Base-by-base conservation (phyloP, 768 basidiomycete genomes). In the Hypsizygus marmoreus region DNA sequence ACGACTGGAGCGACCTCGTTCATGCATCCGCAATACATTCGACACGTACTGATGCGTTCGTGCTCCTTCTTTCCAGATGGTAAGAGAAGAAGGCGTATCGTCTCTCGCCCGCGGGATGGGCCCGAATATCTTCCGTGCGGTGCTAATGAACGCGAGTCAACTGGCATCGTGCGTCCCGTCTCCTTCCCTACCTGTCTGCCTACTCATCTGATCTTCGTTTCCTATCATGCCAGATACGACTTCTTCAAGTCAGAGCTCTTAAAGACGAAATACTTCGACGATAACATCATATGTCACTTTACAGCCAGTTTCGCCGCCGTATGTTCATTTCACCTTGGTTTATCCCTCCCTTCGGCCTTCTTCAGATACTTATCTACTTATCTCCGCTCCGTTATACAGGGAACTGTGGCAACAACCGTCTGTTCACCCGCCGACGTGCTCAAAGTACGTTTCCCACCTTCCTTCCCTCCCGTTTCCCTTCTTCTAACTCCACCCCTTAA, bases 101-200 rank as follows among this genome's bases (percentile, higher is more conserved):
- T 88, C 89, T 0, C 80, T 93, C 39, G 71, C 65, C 13, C 82
- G 92, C 23, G 93, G 93, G 17, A 75, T 88, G 4, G 83, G 77
- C 3, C 93, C 93, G 0, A 95, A 95, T 55, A 83, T 92, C 5
- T 85, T 93, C 63, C 80, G 92, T 62, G 86, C 91, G 1, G 59
- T 93, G 11, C 65, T 95, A 51, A 94, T 94, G 91, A 95, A 94
- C 63, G 89, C 90, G 38, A 88, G 86, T 69, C 92, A 95, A 63
- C 81, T 95, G 19, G 92, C 91, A 1, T 91, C 91, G 83, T 91
- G 62, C 63, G 88, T 73, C 4, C 14, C 31, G 25, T 23, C 23
- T 28, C 13, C 34, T 24, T 26, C 17, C 13, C 16, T 32, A 37
- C 36, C 4, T 45, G 5, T 17, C 8, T 36, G 16, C 9, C 34